These are phyloP conservation scores for Funneliformis geosporum DNA, from an alignment of 192 early-diverging fungal species.

Conservation along the genomic window DNA sequence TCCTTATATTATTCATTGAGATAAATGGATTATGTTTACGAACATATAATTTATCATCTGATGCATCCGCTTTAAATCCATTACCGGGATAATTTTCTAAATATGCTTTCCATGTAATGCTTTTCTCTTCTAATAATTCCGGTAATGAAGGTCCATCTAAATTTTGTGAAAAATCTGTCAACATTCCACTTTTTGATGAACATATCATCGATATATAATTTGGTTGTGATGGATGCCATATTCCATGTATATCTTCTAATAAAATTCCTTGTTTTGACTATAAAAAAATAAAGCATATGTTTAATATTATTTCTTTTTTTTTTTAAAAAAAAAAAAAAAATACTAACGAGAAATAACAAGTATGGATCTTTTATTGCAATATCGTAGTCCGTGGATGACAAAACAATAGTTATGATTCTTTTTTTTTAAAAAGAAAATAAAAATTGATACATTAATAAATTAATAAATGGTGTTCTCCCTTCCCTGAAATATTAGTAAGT, in stretches of 20 bases:
- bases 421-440: not conserved
- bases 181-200: constrained; percentile 25
- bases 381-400: not conserved
- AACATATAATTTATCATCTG: constrained; percentile 45
- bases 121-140: constrained; percentile 56
- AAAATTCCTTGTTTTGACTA: constrained; percentile 44
- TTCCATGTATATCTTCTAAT: constrained; percentile 59
- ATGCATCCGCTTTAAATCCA: not conserved
- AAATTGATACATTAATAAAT: not conserved
- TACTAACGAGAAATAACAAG: constrained; percentile 10
- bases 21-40: constrained; percentile 81
- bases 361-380: constrained; percentile 13
- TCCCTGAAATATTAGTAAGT: no score
- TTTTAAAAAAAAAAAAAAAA: not conserved
- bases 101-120: constrained; percentile 66
- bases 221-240: constrained; percentile 67
- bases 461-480: no score
- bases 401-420: constrained; percentile 17
- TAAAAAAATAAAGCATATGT: not conserved
- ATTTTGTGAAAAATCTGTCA: constrained; percentile 20
- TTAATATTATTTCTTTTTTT: not conserved
- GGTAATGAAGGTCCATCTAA: constrained; percentile 37
- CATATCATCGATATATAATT: constrained; percentile 69
- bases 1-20: constrained; percentile 53
- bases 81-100: constrained; percentile 62